These are phyloP conservation scores for Rhodotorula sp. DNA, from an alignment of 1,284 basidiomycete genomes.

Conservation along the genomic window DNA sequence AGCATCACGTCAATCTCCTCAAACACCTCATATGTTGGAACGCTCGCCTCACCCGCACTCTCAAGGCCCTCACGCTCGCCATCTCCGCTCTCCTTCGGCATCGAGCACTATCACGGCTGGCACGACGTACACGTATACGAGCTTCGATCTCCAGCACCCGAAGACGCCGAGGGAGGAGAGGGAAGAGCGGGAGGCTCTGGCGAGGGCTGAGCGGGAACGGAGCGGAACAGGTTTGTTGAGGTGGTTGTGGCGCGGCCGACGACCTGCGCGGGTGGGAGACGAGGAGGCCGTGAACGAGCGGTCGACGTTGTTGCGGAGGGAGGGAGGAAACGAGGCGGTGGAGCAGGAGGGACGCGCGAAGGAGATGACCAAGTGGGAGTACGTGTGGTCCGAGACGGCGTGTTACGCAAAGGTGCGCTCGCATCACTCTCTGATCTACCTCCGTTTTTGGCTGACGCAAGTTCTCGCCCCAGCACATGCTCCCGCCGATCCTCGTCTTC, in stretches of 20 bases:
- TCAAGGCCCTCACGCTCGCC: neutral
- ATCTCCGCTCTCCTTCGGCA: neutral
- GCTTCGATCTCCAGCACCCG: constrained; percentile 14
- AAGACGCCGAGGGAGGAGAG: constrained; percentile 11
- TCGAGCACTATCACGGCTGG: neutral
- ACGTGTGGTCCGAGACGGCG: neutral
- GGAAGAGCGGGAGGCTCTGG: neutral
- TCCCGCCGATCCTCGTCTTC: constrained; percentile 32
- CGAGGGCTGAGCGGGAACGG: too few relatives aligned
- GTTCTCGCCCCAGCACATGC: constrained; percentile 25
- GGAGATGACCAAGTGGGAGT: neutral
- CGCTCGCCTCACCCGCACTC: neutral
- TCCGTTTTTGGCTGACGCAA: neutral
- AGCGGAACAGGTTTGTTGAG: neutral
- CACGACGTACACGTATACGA: constrained; percentile 7
- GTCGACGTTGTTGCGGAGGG: neutral
- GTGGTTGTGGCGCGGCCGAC: neutral
- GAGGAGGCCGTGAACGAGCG: constrained; percentile 10
- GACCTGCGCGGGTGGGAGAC: neutral
- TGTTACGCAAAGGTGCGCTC: constrained; percentile 18
- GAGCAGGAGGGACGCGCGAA: neutral
- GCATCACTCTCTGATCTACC: neutral
- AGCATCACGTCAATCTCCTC: too few relatives aligned
- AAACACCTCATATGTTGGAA: too few relatives aligned
- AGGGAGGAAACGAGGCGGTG: neutral